Evolutionary conservation across 2,329 filamentous ascomycete species (phyloP), one percentile per base, ranked within the genome.

Genomic region (Pseudogymnoascus sp.): DNA sequence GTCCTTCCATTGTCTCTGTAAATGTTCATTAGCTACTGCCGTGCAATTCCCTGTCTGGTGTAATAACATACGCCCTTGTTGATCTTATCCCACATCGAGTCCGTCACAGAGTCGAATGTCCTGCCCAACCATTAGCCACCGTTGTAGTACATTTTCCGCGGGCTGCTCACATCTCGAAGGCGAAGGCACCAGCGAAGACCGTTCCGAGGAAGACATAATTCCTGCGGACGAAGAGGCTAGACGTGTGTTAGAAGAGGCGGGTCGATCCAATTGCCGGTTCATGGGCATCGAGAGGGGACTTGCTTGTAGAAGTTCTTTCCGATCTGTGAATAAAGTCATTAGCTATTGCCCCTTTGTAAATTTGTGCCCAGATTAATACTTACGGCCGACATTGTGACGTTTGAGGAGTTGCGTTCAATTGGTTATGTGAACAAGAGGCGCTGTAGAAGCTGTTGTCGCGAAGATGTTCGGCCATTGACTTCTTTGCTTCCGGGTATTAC

Each of bases 1-100:
- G 76, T 99, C 94, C 84, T 97, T 97, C 94, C 94, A 97, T 95
- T 97, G 93, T 73, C 93, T 91, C 93, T 97, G 73, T 70, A 33
- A n/a, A 59, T 31, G 50, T 17, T 58, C 58, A 69, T 76, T 66
- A 78, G 74, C 68, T 66, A 40, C 15, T 21, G 44, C 17, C 33
- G 5, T 41, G 36, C 24, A 33, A 13, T 39, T n/a, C 47, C 26
- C 31, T 7, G 11, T 11, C 3, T 21, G 9, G 13, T 47, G 57
- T n/a, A 40, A 9, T 35, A 37, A 87, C 90, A 73, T 90, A 97
- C 93, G 72, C 94, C 94, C 72, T 83, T 84, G 86, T 99, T 99
- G 75, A 92, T 77, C 74, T 77, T 82, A 76, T 99, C 91, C 94
- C 94, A 99, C 75, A 97, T 72, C 75, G 81, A 87, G 78, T 96